Evolutionary conservation across 2,329 filamentous ascomycete genomes (phyloP).

Genomic region (Ceratocystis huliohia): DNA sequence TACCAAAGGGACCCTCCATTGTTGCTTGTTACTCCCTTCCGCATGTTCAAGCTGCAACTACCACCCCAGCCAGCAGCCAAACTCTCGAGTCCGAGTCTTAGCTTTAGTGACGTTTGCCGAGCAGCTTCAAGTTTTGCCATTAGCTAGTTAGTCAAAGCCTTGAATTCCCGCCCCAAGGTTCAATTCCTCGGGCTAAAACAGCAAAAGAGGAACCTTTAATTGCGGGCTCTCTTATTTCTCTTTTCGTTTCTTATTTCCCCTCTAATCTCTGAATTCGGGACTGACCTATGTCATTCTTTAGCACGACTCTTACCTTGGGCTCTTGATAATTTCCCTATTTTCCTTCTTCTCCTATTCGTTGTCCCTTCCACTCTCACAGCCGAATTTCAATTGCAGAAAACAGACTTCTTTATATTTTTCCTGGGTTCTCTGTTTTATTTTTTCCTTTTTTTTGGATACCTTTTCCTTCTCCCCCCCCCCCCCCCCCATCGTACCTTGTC

Average conservation of each 20-base stretch:
- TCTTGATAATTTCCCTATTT: neutral
- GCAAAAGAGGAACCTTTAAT: neutral
- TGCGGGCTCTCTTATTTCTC: neutral
- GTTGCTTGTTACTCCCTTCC: neutral
- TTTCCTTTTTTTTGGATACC: neutral
- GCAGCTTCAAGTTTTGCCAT: neutral
- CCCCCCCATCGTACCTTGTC: neutral
- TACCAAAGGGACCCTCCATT: neutral
- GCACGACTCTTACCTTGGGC: neutral
- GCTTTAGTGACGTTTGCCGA: neutral
- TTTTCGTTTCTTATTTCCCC: neutral
- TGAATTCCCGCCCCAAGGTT: neutral
- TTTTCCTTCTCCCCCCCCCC: neutral
- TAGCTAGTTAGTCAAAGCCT: neutral
- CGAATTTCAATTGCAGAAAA: neutral
- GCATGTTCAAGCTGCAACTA: neutral
- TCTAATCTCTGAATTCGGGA: neutral
- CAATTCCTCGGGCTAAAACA: neutral
- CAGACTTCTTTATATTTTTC: neutral
- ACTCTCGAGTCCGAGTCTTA: neutral
- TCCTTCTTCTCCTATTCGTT: neutral
- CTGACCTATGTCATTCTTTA: constrained; percentile 5
- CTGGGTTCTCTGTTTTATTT: neutral
- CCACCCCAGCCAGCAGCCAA: neutral
- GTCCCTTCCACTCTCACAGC: neutral